phyloP scores from a whole-genome alignment of 2,329 filamentous ascomycete species.

The Microsporum audouinii region DNA sequence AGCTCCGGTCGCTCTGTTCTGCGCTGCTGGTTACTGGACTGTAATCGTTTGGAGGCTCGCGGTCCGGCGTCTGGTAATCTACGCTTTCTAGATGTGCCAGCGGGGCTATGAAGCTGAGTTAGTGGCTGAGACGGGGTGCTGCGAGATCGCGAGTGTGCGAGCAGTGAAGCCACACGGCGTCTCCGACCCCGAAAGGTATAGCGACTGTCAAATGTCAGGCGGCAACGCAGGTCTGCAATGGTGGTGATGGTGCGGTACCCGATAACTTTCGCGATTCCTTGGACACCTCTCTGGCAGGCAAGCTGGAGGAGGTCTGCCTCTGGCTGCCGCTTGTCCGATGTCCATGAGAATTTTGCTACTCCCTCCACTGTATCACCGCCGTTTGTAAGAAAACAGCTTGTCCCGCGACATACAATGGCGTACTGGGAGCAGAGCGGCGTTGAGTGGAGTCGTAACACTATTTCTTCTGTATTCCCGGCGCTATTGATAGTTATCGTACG shows the following conservation, averaged over 20 bases:
- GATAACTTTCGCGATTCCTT: slow-evolving; percentile 20
- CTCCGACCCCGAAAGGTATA: slow-evolving; percentile 11
- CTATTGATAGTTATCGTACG: background rate
- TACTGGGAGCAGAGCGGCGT: slow-evolving; percentile 4
- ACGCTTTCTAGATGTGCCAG: background rate
- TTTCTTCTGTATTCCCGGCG: background rate
- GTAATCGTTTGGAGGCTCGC: background rate
- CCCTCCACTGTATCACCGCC: slow-evolving; percentile 11
- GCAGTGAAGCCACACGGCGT: background rate
- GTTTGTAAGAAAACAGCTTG: slow-evolving; percentile 17
- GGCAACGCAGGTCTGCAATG: slow-evolving; percentile 18
- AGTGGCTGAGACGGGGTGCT: background rate
- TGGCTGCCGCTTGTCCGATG: slow-evolving; percentile 19
- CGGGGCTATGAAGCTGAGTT: background rate
- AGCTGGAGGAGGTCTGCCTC: slow-evolving; percentile 21
- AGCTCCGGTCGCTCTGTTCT: background rate
- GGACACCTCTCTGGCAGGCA: slow-evolving; percentile 17
- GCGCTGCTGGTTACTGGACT: background rate
- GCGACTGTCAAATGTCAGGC: slow-evolving; percentile 18
- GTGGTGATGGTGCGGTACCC: slow-evolving; percentile 20
- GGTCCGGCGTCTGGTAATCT: background rate
- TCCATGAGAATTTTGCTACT: slow-evolving; percentile 26
- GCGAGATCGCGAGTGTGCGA: background rate
- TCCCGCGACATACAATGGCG: slow-evolving; percentile 19
- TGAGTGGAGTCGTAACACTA: background rate